Evolutionary conservation across 2,329 filamentous ascomycete genomes (phyloP).

Genomic region (Zymoseptoria tritici): DNA sequence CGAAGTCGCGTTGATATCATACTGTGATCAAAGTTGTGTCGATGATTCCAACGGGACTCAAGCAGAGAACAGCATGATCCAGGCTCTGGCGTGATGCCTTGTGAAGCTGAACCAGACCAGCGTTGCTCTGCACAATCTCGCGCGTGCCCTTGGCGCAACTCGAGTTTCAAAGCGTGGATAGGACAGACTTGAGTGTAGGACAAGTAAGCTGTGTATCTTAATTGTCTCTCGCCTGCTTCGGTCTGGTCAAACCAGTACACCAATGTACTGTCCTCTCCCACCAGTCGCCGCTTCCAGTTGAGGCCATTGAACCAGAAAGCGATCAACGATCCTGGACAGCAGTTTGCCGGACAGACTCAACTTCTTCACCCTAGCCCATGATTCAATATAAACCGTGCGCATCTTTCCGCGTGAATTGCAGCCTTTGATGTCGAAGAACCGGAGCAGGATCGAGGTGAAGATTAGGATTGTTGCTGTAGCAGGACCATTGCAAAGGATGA

Average conservation of each 20-base stretch:
- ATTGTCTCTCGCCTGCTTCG: too few relatives aligned
- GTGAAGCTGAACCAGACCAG: too few relatives aligned
- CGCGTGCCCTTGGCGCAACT: too few relatives aligned
- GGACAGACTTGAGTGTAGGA: too few relatives aligned
- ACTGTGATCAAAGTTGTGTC: too few relatives aligned
- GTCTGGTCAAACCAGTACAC: slow-evolving; percentile 31
- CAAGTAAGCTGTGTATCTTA: too few relatives aligned
- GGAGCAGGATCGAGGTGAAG: slow-evolving; percentile 48
- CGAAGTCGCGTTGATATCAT: too few relatives aligned
- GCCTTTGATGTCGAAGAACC: slow-evolving; percentile 41
- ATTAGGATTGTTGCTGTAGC: slow-evolving; percentile 76
- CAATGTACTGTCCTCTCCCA: slow-evolving; percentile 37
- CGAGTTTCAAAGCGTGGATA: too few relatives aligned
- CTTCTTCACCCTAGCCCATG: slow-evolving; percentile 76
- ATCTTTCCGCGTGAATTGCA: slow-evolving; percentile 46
- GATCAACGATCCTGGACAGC: slow-evolving; percentile 63
- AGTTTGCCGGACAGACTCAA: slow-evolving; percentile 80
- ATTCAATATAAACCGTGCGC: slow-evolving; percentile 80
- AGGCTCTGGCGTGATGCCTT: too few relatives aligned
- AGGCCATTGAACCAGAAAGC: slow-evolving; percentile 77
- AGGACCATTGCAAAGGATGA: slow-evolving; percentile 82
- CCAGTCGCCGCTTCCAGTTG: slow-evolving; percentile 44
- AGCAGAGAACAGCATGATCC: too few relatives aligned
- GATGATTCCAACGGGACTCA: too few relatives aligned
- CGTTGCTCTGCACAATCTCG: too few relatives aligned